Base-by-base conservation (phyloP, 192 early-diverging fungal genomes). In the Podila horticola region DNA sequence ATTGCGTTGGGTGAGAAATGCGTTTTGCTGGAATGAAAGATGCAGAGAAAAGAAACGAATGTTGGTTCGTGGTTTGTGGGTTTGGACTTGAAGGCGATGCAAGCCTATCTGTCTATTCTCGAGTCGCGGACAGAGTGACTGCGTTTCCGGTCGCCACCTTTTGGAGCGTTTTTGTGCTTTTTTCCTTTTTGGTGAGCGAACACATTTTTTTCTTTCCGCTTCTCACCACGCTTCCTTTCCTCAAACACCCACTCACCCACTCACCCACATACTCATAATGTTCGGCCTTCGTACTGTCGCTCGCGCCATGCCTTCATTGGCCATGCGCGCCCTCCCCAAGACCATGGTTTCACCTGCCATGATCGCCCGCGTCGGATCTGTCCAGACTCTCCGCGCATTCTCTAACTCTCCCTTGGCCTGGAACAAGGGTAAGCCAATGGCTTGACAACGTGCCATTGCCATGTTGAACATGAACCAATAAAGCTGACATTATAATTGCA, bases 281-380 rank as follows among this genome's bases (percentile, higher is more conserved):
- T 79, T 79, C 49, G 70, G 69, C 62, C 75, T 79, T 50, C 75
- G 75, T 34, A 79, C 70, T 19, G 75, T 65, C 28, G 75, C 58
- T 72, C 75, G 75, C 64, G 70, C 66, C 61, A 79, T 79, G 70
- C 75, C 75, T 45, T 58, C 75, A 52, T 72, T 79, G 75, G 75
- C 75, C 52, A 79, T 79, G 75, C 75, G 75, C 26, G 70, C 61
- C 38, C 58, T 72, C 41, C 75, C 75, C 66, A 71, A 36, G 75
- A 29, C 66, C 36, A 51, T 58, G 19, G 58, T 63, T 33, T 57
- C 66, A 9, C 70, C 75, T 29, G 75, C 75, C n/a, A 59, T 79
- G 48, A 38, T 72, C 31, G 49, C 75, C 61, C 75, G 75, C 15
- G 61, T 31, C 24, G 75, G 69, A 71, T 72, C 75, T 31, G 70